These are phyloP conservation scores for Peronospora tabacina DNA, from an alignment of 352 stramenopile genomes.

Conservation along the genomic window DNA sequence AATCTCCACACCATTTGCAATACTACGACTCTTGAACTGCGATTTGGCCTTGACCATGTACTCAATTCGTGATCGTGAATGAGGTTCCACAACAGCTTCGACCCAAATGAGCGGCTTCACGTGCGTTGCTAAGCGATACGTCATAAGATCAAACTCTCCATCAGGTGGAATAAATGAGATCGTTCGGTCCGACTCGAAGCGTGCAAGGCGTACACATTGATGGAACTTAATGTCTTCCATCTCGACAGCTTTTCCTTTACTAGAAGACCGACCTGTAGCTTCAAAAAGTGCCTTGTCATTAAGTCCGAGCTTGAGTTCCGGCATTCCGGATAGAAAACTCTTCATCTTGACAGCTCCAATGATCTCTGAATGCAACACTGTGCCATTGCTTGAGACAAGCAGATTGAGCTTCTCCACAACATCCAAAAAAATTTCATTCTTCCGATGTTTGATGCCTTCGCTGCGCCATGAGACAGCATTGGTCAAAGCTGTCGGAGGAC, in stretches of 20 bases:
- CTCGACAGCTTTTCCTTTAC: conserved; percentile 94
- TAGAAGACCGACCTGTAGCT: conserved; percentile 83
- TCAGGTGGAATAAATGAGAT: conserved; percentile 99
- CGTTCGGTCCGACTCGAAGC: conserved; percentile 99
- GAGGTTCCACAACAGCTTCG: conserved; percentile 96
- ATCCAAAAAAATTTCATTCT: conserved; percentile 99
- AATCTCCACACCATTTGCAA: conserved; percentile 99
- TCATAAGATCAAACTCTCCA: conserved; percentile 99
- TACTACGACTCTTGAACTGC: conserved; percentile 97
- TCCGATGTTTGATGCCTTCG: conserved; percentile 99
- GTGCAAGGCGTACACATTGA: conserved; percentile 96
- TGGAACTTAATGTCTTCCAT: conserved; percentile 99
- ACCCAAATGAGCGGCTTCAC: conserved; percentile 99
- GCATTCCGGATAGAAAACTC: conserved; percentile 98
- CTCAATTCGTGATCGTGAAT: conserved; percentile 95
- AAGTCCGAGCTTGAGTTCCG: conserved; percentile 98
- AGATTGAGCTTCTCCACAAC: conserved; percentile 98
- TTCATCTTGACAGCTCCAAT: conserved; percentile 97
- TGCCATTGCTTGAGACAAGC: conserved; percentile 95
- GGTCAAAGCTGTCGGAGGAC: conserved; percentile 93
- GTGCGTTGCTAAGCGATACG: conserved; percentile 95
- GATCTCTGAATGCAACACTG: conserved; percentile 97
- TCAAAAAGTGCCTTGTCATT: conserved; percentile 99
- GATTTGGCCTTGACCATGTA: conserved; percentile 98
- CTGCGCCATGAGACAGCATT: conserved; percentile 98